These are phyloP conservation scores for Russula griseocarnosa DNA, from an alignment of 768 basidiomycete genomes.

Conservation along the genomic window DNA sequence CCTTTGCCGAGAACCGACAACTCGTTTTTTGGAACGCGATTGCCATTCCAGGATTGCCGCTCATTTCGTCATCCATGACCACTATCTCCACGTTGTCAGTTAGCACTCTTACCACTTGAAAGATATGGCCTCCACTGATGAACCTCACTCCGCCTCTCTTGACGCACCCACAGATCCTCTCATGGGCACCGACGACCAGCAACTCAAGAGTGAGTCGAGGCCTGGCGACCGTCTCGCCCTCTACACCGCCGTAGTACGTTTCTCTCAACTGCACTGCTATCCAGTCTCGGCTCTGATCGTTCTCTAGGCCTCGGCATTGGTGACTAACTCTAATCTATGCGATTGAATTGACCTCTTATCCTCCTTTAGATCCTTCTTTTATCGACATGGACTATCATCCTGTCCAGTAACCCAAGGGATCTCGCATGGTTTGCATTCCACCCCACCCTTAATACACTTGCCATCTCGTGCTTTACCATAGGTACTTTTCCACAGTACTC, in stretches of 20 bases:
- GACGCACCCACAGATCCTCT: slow-evolving; percentile 13
- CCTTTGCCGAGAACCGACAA: no score
- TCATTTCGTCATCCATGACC: no score
- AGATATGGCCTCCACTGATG: slow-evolving; percentile 4
- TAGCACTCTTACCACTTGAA: no score
- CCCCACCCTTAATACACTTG: slow-evolving; percentile 57
- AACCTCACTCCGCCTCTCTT: neutral
- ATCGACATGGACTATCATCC: slow-evolving; percentile 45
- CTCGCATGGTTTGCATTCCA: slow-evolving; percentile 66
- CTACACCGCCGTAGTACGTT: slow-evolving; percentile 39
- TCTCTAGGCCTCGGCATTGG: slow-evolving; percentile 20
- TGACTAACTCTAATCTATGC: neutral
- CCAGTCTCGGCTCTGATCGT: slow-evolving; percentile 1
- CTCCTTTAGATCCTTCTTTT: slow-evolving; percentile 15
- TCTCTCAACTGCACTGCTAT: no score
- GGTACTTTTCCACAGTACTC: slow-evolving; percentile 40
- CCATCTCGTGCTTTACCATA: slow-evolving; percentile 54
- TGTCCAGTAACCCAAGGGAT: slow-evolving; percentile 43
- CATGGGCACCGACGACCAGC: slow-evolving; percentile 27
- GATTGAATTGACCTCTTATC: neutral
- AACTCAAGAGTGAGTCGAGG: slow-evolving; percentile 39
- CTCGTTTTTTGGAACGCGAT: neutral
- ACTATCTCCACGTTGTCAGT: neutral
- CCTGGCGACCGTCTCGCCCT: slow-evolving; percentile 38
- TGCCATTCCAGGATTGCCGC: neutral